These are phyloP conservation scores for Malus domestica DNA, from an alignment of 306 rosid species.

Conservation along the genomic window DNA sequence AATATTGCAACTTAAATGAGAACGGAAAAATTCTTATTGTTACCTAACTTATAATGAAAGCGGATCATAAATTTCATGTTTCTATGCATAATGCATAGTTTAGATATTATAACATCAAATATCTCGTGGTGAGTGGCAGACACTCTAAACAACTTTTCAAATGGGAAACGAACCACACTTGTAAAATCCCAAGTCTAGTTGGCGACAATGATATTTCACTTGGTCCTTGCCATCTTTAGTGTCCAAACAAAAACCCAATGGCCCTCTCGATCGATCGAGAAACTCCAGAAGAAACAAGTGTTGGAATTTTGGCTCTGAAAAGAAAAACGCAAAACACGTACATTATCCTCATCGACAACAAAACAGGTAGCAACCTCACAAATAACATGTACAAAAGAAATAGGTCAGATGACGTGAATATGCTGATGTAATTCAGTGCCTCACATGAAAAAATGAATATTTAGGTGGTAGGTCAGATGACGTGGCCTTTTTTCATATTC, in stretches of 20 bases:
- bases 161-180: no score
- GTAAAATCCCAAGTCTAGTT: no score
- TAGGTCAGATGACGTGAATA: not conserved
- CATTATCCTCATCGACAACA: not conserved
- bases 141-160: no score
- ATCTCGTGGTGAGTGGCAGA: no score
- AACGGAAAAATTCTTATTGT: no score
- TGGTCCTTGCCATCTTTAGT: not conserved
- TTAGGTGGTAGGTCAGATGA: no score
- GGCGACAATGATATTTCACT: not conserved
- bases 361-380: not conserved
- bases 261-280: not conserved
- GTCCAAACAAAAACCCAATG: not conserved
- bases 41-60: no score
- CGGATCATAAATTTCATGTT: no score
- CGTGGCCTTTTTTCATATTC: no score
- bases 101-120: no score
- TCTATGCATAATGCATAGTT: no score
- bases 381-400: not conserved
- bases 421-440: not conserved
- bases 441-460: not conserved
- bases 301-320: not conserved
- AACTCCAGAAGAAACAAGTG: not conserved
- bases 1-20: no score
- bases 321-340: not conserved